Percentiles rank a stretch among this genome's conserved stretches.
Evolutionary conservation across 768 basidiomycete genomes (phyloP).

Genomic region (Termitomyces sp.): DNA sequence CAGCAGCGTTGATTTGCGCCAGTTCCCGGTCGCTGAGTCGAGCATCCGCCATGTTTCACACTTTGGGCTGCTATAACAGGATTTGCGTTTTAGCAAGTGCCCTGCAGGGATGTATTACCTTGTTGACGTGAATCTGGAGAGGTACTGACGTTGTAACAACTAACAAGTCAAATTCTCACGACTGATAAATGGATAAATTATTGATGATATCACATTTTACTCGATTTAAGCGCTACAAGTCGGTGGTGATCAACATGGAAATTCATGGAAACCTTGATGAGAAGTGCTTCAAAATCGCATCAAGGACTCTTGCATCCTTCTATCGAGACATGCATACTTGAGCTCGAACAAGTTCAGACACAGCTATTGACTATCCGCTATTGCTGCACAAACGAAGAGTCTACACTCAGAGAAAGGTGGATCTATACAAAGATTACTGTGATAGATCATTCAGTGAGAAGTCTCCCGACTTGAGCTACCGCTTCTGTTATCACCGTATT

Average conservation of each 20-base stretch:
- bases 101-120: neutral
- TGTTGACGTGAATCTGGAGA: neutral
- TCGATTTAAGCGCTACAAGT: neutral
- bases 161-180: conserved; percentile 14
- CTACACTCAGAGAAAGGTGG: too few species aligned
- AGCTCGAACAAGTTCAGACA: neutral
- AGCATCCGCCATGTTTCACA: conserved; percentile 39
- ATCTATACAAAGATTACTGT: neutral
- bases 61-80: neutral
- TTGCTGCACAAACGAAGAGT: neutral
- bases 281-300: neutral
- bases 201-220: neutral
- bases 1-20: conserved; percentile 80
- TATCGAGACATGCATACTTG: neutral
- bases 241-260: neutral
- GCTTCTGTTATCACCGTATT: conserved; percentile 30
- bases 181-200: neutral
- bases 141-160: too few species aligned
- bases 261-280: neutral
- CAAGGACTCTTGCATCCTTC: too few species aligned
- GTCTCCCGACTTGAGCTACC: conserved; percentile 33
- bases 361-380: neutral
- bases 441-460: conserved; percentile 19
- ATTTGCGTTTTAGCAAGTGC: neutral
- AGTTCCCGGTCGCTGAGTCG: conserved; percentile 69